Evolutionary conservation across 768 basidiomycete species (phyloP).

Genomic region (Psilocybe cubensis): DNA sequence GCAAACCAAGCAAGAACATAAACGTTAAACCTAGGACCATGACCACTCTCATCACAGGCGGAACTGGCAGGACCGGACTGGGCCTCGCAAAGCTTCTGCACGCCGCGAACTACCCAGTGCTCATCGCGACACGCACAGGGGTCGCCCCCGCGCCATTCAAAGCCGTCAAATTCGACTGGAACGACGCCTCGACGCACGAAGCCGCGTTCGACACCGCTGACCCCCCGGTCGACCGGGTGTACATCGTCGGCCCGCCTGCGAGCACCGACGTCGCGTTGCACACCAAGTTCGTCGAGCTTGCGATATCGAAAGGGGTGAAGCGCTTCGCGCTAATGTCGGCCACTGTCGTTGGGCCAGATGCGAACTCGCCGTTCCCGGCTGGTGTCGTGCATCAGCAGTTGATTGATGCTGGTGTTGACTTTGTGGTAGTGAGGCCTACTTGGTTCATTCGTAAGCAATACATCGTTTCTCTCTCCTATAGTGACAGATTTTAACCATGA

Average conservation of each 20-base stretch:
- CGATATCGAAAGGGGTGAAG: conserved; percentile 30
- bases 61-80: conserved; percentile 31
- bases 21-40: background rate
- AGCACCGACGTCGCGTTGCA: conserved; percentile 15
- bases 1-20: background rate
- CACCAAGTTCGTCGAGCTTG: conserved; percentile 31
- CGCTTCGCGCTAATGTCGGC: conserved; percentile 32
- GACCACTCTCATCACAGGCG: conserved; percentile 26
- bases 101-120: conserved; percentile 19
- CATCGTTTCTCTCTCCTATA: background rate
- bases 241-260: conserved; percentile 19
- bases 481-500: too few relatives aligned
- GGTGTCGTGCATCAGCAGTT: background rate
- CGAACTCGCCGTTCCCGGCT: background rate
- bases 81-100: conserved; percentile 26
- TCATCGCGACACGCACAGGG: conserved; percentile 28
- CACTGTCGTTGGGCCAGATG: conserved; percentile 4
- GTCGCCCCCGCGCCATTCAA: conserved; percentile 26
- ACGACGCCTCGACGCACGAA: conserved; percentile 27
- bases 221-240: conserved; percentile 20
- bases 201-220: conserved; percentile 28
- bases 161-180: conserved; percentile 24
- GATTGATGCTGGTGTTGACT: background rate
- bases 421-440: background rate
- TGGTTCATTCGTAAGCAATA: background rate